A percentile compares a stretch with the other conserved stretches of the same genome.
phyloP scores from a whole-genome alignment of 495 filamentous ascomycete species.

The Saxophila tyrrhenica region DNA sequence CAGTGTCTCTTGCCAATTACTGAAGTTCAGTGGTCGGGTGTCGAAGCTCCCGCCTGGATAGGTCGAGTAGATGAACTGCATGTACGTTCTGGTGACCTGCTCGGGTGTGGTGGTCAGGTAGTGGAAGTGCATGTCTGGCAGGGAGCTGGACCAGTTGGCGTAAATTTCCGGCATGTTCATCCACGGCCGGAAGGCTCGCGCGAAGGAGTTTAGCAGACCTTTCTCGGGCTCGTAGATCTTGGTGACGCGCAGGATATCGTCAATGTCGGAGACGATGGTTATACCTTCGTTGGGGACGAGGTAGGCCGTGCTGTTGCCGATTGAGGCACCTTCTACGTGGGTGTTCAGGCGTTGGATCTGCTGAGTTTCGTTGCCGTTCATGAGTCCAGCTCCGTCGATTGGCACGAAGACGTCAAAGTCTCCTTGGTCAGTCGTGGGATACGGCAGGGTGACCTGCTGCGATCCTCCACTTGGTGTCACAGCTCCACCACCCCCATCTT shows the following conservation, averaged over 20 bases:
- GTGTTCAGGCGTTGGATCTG: conserved; percentile 55
- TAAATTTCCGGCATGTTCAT: conserved; percentile 70
- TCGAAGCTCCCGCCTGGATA: conserved; percentile 65
- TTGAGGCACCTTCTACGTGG: conserved; percentile 46
- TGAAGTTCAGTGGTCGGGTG: conserved; percentile 69
- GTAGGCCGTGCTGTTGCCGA: conserved; percentile 65
- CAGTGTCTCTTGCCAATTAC: conserved; percentile 57
- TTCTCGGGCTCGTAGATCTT: conserved; percentile 67
- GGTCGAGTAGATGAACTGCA: conserved; percentile 66
- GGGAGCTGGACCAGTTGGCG: conserved; percentile 48
- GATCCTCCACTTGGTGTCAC: conserved; percentile 43
- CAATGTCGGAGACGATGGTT: conserved; percentile 64
- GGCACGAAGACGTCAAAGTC: conserved; percentile 61
- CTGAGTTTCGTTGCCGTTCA: conserved; percentile 45
- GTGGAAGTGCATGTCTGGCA: conserved; percentile 64
- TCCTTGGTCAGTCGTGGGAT: conserved; percentile 48
- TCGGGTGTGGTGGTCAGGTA: conserved; percentile 78
- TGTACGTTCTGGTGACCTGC: conserved; percentile 65
- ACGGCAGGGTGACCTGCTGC: conserved; percentile 45
- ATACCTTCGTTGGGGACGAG: conserved; percentile 56
- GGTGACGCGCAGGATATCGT: conserved; percentile 71
- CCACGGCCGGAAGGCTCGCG: conserved; percentile 57
- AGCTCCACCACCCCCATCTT: conserved; percentile 42
- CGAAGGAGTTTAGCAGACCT: conserved; percentile 68
- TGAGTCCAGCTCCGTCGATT: conserved; percentile 38